These are phyloP conservation scores for Wallacemonas rigidus DNA, from an alignment of 208 protist genomes.

Conservation along the genomic window DNA sequence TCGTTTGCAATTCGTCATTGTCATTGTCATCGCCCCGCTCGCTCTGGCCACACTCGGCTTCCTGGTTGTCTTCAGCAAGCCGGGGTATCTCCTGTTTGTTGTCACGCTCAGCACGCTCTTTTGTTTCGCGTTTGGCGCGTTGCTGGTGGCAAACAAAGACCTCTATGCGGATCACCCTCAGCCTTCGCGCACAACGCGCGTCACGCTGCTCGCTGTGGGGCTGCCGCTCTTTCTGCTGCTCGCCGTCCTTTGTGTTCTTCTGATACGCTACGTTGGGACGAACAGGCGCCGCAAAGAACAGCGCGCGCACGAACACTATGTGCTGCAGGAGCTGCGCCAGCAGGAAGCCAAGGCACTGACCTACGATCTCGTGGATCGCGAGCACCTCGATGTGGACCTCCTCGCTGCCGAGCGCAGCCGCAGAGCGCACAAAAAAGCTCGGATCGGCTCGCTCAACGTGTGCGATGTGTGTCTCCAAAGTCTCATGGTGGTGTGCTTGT, in stretches of 20 bases:
- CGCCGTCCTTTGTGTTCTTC: conserved; percentile 26
- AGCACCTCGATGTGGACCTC: conserved; percentile 37
- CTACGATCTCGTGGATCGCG: conserved; percentile 48
- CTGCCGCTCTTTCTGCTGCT: conserved; percentile 32
- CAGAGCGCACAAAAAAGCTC: conserved; percentile 20
- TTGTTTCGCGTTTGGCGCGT: conserved; percentile 54
- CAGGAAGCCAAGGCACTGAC: conserved; percentile 27
- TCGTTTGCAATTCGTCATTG: conserved; percentile 54
- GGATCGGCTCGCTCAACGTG: conserved; percentile 27
- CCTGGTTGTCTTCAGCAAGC: conserved; percentile 45
- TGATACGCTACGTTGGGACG: background rate
- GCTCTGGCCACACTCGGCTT: conserved; percentile 48
- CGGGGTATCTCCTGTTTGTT: conserved; percentile 47
- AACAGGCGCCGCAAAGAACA: background rate
- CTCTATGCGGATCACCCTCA: conserved; percentile 20
- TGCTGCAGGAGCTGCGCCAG: conserved; percentile 25
- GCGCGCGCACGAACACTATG: background rate
- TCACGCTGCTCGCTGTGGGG: conserved; percentile 23
- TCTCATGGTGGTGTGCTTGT: conserved; percentile 32
- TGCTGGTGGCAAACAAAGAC: conserved; percentile 31
- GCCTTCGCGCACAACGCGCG: conserved; percentile 1
- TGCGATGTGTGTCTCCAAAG: conserved; percentile 26
- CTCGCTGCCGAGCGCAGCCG: conserved; percentile 43
- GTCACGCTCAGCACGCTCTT: conserved; percentile 41
- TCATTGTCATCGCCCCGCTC: conserved; percentile 49